These are phyloP conservation scores for Trypanosoma scelopori DNA, from an alignment of 208 protist species.

Conservation along the genomic window DNA sequence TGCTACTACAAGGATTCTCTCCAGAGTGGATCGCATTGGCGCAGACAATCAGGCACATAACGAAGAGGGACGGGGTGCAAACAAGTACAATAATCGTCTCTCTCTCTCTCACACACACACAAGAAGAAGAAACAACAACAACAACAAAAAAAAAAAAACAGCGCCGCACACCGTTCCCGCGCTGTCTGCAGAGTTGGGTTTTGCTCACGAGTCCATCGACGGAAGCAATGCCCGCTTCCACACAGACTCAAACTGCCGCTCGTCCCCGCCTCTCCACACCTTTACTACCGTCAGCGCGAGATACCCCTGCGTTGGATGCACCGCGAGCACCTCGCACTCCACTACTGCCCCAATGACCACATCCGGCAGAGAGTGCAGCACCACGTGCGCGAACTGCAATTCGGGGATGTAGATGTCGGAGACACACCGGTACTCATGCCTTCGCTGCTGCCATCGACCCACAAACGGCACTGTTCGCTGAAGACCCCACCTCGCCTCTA, in stretches of 20 bases:
- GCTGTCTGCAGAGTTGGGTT: not conserved
- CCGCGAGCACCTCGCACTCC: constrained; percentile 56
- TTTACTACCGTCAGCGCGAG: constrained; percentile 54
- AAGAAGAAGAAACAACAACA: too few species aligned
- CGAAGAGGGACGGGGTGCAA: too few species aligned
- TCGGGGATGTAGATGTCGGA: constrained; percentile 84
- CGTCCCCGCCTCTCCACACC: constrained; percentile 57
- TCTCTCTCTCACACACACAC: too few species aligned
- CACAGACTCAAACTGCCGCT: constrained; percentile 57
- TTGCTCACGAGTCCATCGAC: constrained; percentile 58
- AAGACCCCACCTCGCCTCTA: not conserved
- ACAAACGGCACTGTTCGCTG: constrained; percentile 14
- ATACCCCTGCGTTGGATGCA: constrained; percentile 69
- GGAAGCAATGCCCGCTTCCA: constrained; percentile 64
- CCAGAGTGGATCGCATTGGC: too few species aligned
- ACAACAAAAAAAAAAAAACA: too few species aligned
- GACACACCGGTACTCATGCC: constrained; percentile 43
- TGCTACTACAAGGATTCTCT: too few species aligned
- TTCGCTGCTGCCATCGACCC: constrained; percentile 29
- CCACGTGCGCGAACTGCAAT: constrained; percentile 72
- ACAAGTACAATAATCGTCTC: too few species aligned
- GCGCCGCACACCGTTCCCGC: too few species aligned
- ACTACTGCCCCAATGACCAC: constrained; percentile 72
- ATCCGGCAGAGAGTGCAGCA: constrained; percentile 56
- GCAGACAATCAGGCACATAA: too few species aligned